phyloP scores from a whole-genome alignment of 225 moss, liverwort and hornwort genomes.

The Polytrichum commune region DNA sequence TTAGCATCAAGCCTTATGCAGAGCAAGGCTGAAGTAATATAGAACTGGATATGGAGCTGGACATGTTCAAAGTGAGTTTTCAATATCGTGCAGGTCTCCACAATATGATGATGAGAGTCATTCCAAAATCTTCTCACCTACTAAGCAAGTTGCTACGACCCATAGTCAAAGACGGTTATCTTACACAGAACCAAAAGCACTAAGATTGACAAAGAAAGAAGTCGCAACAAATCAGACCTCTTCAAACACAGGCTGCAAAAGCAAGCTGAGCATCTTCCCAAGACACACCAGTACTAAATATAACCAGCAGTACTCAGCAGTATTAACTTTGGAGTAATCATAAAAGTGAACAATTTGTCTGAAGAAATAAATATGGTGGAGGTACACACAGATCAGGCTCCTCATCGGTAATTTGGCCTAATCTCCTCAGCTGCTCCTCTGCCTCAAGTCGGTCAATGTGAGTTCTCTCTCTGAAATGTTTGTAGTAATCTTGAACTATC shows the following conservation, averaged over 20 bases:
- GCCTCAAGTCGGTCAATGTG: slow-evolving; percentile 51
- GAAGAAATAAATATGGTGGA: neutral
- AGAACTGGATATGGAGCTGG: neutral
- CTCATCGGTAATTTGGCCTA: slow-evolving; percentile 4
- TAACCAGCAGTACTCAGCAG: too few species aligned
- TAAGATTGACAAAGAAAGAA: too few species aligned
- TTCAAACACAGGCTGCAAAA: neutral
- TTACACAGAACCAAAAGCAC: too few species aligned
- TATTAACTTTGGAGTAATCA: too few species aligned
- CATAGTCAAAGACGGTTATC: too few species aligned
- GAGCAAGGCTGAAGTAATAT: neutral
- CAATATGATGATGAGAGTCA: neutral
- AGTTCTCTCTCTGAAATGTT: slow-evolving; percentile 33
- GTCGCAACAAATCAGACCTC: neutral
- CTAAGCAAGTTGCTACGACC: neutral
- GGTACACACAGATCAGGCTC: neutral
- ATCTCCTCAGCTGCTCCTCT: slow-evolving; percentile 29
- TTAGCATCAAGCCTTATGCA: neutral
- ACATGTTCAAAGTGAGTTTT: neutral
- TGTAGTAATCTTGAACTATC: slow-evolving; percentile 49
- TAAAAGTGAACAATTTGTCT: too few species aligned
- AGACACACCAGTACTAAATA: too few species aligned
- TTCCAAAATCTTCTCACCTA: neutral
- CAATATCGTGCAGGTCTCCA: neutral
- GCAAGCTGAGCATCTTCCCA: too few species aligned